phyloP scores from a whole-genome alignment of 768 basidiomycete genomes.

The Pleurotus tuber-regium region DNA sequence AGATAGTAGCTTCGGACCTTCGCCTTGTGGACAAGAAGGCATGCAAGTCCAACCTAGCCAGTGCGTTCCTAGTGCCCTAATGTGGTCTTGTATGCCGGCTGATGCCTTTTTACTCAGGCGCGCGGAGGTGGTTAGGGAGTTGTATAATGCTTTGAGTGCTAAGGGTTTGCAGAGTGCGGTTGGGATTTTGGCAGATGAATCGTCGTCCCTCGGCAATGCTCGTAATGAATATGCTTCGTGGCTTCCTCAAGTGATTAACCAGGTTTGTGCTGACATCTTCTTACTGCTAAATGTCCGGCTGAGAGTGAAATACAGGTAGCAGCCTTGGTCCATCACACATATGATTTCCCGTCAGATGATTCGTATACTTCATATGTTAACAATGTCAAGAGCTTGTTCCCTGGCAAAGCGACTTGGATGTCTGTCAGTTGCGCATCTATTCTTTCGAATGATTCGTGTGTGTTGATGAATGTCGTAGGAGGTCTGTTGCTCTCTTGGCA shows the following conservation, averaged over 20 bases:
- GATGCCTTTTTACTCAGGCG: conserved; percentile 25
- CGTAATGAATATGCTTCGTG: conserved; percentile 30
- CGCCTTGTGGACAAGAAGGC: conserved; percentile 43
- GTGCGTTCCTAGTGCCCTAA: conserved; percentile 18
- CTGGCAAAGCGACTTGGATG: conserved; percentile 37
- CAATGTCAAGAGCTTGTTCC: conserved; percentile 23
- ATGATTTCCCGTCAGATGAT: conserved; percentile 40
- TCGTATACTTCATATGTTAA: conserved; percentile 29
- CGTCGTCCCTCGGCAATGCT: conserved; percentile 29
- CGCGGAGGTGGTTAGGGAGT: conserved; percentile 36
- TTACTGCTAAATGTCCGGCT: neutral
- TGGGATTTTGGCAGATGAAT: conserved; percentile 42
- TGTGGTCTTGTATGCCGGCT: neutral
- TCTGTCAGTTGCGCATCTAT: conserved; percentile 22
- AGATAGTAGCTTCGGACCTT: conserved; percentile 35
- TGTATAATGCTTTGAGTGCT: conserved; percentile 30
- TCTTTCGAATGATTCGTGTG: neutral
- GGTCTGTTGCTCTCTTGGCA: conserved; percentile 35
- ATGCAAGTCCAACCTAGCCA: conserved; percentile 40
- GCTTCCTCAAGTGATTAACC: conserved; percentile 31
- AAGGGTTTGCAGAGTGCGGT: conserved; percentile 27
- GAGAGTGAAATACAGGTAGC: conserved; percentile 24
- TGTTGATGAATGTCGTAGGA: conserved; percentile 21
- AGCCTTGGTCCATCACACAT: conserved; percentile 43
- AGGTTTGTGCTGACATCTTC: conserved; percentile 16